Conservation (phyloP, 257 asterid genomes). For the Gynochthodes officinalis region DNA sequence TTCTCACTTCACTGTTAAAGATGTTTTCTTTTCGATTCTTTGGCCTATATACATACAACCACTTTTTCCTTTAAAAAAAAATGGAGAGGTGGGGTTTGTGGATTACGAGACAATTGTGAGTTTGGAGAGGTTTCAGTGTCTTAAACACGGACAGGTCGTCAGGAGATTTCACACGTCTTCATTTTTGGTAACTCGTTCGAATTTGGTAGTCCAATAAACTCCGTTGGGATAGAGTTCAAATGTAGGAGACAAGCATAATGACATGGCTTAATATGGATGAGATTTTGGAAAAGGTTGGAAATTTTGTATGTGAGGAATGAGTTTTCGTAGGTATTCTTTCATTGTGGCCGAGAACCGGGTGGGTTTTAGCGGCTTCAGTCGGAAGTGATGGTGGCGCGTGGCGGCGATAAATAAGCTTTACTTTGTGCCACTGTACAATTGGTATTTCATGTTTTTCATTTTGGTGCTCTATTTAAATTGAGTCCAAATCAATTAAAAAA, state of each 20-base stretch:
- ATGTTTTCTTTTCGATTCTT: not conserved
- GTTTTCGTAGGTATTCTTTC: no score
- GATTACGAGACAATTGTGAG: not conserved
- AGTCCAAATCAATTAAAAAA: no score
- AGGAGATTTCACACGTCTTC: not conserved
- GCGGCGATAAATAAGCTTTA: not conserved
- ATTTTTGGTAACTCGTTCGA: not conserved
- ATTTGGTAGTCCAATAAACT: not conserved
- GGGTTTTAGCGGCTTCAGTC: not conserved
- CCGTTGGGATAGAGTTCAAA: not conserved
- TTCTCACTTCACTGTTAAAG: not conserved
- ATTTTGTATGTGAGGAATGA: not conserved
- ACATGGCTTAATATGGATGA: not conserved
- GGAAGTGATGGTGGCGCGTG: not conserved
- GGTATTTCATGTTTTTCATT: no score
- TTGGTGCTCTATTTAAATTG: no score
- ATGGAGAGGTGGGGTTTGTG: not conserved
- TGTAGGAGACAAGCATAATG: not conserved
- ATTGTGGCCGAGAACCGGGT: not conserved
- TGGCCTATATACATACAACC: not conserved
- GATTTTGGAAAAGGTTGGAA: not conserved
- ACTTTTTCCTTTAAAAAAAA: no score
- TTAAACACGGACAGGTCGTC: not conserved
- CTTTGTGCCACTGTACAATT: no score
- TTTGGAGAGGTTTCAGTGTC: not conserved